Base-by-base conservation (phyloP, 805 yeast species). In the Starmerella bombi region DNA sequence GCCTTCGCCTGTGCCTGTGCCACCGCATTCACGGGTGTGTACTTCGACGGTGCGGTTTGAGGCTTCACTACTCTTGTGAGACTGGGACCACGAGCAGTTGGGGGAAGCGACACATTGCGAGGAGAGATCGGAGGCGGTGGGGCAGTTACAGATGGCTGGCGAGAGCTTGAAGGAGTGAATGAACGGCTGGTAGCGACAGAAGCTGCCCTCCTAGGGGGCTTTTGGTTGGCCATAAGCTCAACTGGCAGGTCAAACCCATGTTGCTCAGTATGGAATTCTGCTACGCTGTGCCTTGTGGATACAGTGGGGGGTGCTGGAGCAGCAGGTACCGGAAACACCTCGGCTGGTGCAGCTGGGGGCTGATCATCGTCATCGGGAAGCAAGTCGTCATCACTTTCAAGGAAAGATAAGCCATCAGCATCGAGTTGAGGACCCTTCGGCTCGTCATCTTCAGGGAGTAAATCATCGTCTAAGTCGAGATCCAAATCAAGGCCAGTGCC, bases 231-330 rank as follows among this genome's bases (percentile, higher is more conserved):
- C n/a, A 59, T 42, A 8, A 59, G 48, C 33, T 52, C 59, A 7
- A 55, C 37, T 9, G 63, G 63, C 22, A 59, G 31, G 34, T 59
- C 63, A 40, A 58, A 59, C 15, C 61, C 58, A 18, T 46, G 52
- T 21, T 45, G 42, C 5, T 49, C 54, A 3, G 61, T 50, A 19
- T 46, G 49, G 39, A 48, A 45, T 4, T 43, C 38, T 14, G 51
- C 32, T 33, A n/a, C n/a, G n/a, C n/a, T n/a, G n/a, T n/a, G n/a
- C n/a, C n/a, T n/a, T n/a, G n/a, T n/a, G n/a, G n/a, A n/a, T n/a
- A n/a, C n/a, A n/a, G n/a, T n/a, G n/a, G n/a, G n/a, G n/a, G n/a
- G n/a, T n/a, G n/a, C n/a, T n/a, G n/a, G n/a, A n/a, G n/a, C n/a
- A n/a, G n/a, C n/a, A n/a, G n/a, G n/a, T n/a, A n/a, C n/a, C n/a